Percentiles rank a stretch among this genome's conserved stretches.
Conservation (phyloP, 805 yeast species). For the Ogataea paraovalis region DNA sequence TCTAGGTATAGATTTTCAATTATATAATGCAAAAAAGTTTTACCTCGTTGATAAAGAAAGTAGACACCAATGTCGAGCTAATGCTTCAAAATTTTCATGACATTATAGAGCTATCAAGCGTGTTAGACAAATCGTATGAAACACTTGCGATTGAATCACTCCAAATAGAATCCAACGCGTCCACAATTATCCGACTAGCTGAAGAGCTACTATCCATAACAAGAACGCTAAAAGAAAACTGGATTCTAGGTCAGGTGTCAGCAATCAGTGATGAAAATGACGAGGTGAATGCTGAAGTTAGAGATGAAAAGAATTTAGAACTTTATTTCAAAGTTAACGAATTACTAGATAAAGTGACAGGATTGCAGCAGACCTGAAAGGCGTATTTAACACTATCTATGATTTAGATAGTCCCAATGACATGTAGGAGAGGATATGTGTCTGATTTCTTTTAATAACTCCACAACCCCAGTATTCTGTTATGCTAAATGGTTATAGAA, state of each 20-base stretch:
- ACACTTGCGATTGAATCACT: slow-evolving; percentile 48
- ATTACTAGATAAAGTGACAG: slow-evolving; percentile 33
- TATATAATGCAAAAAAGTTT: slow-evolving; percentile 42
- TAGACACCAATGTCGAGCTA: slow-evolving; percentile 49
- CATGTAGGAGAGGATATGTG: no score
- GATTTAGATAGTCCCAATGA: no score
- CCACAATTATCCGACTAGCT: slow-evolving; percentile 46
- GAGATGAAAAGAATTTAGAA: slow-evolving; percentile 29
- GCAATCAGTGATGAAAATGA: slow-evolving; percentile 10
- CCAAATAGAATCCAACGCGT: slow-evolving; percentile 51
- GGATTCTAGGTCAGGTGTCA: slow-evolving; percentile 51
- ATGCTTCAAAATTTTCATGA: slow-evolving; percentile 50
- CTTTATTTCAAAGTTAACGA: slow-evolving; percentile 32
- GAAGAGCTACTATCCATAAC: slow-evolving; percentile 51
- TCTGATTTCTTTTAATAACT: no score
- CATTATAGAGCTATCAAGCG: slow-evolving; percentile 44
- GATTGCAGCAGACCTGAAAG: slow-evolving; percentile 29
- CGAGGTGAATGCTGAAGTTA: slow-evolving; percentile 12
- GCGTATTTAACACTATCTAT: no score
- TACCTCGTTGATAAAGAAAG: slow-evolving; percentile 39
- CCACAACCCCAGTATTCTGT: no score
- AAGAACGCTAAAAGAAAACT: slow-evolving; percentile 47
- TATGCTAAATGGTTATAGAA: no score
- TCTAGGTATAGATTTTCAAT: no score
- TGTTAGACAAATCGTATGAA: slow-evolving; percentile 31